phyloP scores from a whole-genome alignment of 306 rosid genomes.

The Arachis stenosperma region DNA sequence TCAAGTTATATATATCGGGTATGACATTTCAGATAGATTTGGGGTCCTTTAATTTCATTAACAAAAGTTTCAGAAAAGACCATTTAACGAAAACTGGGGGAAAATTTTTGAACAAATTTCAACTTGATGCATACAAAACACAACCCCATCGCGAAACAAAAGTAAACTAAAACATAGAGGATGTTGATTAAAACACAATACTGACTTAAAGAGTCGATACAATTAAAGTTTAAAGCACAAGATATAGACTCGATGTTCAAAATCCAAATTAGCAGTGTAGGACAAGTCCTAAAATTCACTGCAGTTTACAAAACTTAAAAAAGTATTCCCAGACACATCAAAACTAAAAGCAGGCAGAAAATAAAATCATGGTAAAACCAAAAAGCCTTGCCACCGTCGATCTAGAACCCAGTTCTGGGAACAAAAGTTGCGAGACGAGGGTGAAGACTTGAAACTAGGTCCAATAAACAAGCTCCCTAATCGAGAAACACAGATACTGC shows the following conservation, averaged over 20 bases:
- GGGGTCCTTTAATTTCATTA: too few relatives aligned
- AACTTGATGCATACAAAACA: too few relatives aligned
- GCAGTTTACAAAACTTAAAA: conserved; percentile 10
- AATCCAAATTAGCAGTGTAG: conserved; percentile 21
- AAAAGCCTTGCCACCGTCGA: conserved; percentile 49
- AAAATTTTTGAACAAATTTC: too few relatives aligned
- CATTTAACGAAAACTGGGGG: too few relatives aligned
- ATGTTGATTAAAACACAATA: too few relatives aligned
- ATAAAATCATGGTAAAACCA: neutral
- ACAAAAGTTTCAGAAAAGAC: too few relatives aligned
- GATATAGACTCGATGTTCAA: neutral
- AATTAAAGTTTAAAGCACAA: neutral
- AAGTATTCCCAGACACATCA: neutral
- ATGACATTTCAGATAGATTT: too few relatives aligned
- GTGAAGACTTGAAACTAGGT: conserved; percentile 40
- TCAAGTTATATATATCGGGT: too few relatives aligned
- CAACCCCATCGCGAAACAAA: too few relatives aligned
- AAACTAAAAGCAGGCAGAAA: neutral
- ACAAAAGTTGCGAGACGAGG: conserved; percentile 37
- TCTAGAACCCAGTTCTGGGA: conserved; percentile 81
- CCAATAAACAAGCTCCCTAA: conserved; percentile 1
- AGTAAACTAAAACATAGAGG: too few relatives aligned
- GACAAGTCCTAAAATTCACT: conserved; percentile 14
- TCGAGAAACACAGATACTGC: neutral
- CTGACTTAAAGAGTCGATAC: too few relatives aligned